These are phyloP conservation scores for Aplosporella prunicola DNA, from an alignment of 2,329 filamentous ascomycete genomes.

Conservation along the genomic window DNA sequence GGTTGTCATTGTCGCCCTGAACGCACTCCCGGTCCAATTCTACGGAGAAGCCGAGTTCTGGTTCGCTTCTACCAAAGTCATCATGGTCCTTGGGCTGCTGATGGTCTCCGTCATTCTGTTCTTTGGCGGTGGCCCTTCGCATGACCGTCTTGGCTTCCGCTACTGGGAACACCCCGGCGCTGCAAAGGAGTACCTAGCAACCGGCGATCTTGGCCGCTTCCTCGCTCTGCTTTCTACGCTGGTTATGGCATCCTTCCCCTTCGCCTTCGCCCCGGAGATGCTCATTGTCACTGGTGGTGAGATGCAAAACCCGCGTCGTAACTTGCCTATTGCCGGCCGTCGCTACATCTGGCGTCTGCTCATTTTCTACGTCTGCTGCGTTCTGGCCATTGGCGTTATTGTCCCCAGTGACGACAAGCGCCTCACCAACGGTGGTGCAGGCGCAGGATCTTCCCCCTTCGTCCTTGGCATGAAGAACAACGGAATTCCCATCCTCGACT, in stretches of 20 bases:
- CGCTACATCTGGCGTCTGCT: conserved; percentile 54
- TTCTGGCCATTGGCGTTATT: conserved; percentile 52
- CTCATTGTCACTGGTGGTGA: conserved; percentile 50
- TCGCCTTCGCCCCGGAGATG: conserved; percentile 33
- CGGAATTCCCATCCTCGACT: conserved; percentile 48
- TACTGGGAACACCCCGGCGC: conserved; percentile 42
- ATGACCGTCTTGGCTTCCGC: conserved; percentile 42
- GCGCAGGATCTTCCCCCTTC: conserved; percentile 44
- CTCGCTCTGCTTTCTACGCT: conserved; percentile 43
- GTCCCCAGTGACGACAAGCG: conserved; percentile 44
- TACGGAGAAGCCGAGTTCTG: conserved; percentile 48
- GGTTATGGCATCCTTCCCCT: conserved; percentile 43
- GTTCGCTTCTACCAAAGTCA: conserved; percentile 43
- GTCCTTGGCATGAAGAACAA: conserved; percentile 42
- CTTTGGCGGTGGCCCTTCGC: conserved; percentile 46
- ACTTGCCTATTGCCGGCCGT: conserved; percentile 50
- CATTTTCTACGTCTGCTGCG: conserved; percentile 50
- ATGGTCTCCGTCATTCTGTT: conserved; percentile 46
- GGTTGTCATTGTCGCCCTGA: conserved; percentile 35
- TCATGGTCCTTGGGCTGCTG: conserved; percentile 43
- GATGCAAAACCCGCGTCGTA: conserved; percentile 48
- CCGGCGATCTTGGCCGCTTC: conserved; percentile 41
- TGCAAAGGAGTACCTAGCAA: conserved; percentile 40
- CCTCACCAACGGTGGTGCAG: conserved; percentile 44
- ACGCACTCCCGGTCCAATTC: conserved; percentile 39